These are phyloP conservation scores for Yamagishiella unicocca DNA, from an alignment of 139 green algal species.

Conservation along the genomic window DNA sequence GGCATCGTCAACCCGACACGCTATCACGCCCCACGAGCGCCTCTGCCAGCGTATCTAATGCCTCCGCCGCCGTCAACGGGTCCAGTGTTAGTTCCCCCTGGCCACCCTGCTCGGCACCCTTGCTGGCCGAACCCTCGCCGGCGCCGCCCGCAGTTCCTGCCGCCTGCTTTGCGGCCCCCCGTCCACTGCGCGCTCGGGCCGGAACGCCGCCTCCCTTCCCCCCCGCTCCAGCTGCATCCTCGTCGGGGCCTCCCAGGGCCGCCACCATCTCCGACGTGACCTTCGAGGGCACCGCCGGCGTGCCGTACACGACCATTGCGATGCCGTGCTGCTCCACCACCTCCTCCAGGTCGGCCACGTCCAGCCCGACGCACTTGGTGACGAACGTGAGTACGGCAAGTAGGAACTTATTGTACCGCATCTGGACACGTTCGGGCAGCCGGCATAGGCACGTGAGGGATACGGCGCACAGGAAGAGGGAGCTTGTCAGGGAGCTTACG, in stretches of 20 bases:
- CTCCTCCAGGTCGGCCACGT: conserved; percentile 54
- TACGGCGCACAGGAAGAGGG: too few relatives aligned
- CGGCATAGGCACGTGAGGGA: too few relatives aligned
- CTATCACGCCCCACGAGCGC: too few relatives aligned
- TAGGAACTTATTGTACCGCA: conserved; percentile 67
- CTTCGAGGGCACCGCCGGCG: background rate
- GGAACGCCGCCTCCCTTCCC: background rate
- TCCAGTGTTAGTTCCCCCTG: background rate
- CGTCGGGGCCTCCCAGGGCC: background rate
- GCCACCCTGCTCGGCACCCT: background rate
- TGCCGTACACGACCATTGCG: conserved; percentile 57
- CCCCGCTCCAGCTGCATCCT: background rate
- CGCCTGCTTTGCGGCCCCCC: background rate
- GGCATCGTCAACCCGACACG: too few relatives aligned
- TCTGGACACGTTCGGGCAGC: too few relatives aligned
- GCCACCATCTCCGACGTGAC: conserved; percentile 18
- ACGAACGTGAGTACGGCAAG: conserved; percentile 71
- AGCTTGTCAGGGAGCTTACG: too few relatives aligned
- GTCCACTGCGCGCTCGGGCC: background rate
- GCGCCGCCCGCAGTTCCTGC: background rate
- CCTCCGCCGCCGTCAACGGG: background rate
- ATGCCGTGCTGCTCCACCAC: conserved; percentile 55
- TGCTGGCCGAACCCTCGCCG: background rate
- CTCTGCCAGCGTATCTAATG: background rate
- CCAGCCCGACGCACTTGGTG: conserved; percentile 64